phyloP scores from a whole-genome alignment of 805 yeast genomes.

The Komagataella ulmi region DNA sequence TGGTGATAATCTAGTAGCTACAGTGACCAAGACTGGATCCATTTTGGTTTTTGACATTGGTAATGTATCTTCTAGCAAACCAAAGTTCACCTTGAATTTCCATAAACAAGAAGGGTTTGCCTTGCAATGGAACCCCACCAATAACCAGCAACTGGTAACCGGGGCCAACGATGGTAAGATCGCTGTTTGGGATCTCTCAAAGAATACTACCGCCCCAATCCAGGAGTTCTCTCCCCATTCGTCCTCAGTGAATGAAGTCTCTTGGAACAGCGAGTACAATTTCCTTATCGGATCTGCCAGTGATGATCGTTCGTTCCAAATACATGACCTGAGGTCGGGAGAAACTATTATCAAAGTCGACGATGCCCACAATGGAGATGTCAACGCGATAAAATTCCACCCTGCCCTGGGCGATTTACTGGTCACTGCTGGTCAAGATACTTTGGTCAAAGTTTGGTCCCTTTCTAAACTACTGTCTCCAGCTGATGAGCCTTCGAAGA shows the following conservation, averaged over 20 bases:
- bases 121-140: conserved; percentile 47
- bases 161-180: conserved; percentile 58
- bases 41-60: conserved; percentile 27
- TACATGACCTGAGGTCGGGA: conserved; percentile 42
- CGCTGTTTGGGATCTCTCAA: conserved; percentile 52
- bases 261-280: conserved; percentile 34
- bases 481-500: conserved; percentile 10
- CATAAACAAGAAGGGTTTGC: conserved; percentile 62
- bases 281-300: conserved; percentile 55
- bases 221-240: conserved; percentile 35
- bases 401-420: conserved; percentile 38
- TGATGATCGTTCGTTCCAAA: conserved; percentile 49
- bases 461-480: conserved; percentile 47
- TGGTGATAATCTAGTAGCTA: conserved; percentile 35
- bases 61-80: conserved; percentile 8
- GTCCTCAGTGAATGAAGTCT: conserved; percentile 53
- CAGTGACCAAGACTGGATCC: conserved; percentile 40
- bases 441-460: conserved; percentile 64
- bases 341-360: conserved; percentile 17
- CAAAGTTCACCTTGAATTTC: conserved; percentile 23
- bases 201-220: conserved; percentile 23
- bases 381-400: conserved; percentile 58
- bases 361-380: conserved; percentile 43
- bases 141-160: conserved; percentile 33
- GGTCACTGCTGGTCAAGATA: conserved; percentile 73